Conservation (phyloP, 805 yeast species). For the Ogataea nonfermentans region DNA sequence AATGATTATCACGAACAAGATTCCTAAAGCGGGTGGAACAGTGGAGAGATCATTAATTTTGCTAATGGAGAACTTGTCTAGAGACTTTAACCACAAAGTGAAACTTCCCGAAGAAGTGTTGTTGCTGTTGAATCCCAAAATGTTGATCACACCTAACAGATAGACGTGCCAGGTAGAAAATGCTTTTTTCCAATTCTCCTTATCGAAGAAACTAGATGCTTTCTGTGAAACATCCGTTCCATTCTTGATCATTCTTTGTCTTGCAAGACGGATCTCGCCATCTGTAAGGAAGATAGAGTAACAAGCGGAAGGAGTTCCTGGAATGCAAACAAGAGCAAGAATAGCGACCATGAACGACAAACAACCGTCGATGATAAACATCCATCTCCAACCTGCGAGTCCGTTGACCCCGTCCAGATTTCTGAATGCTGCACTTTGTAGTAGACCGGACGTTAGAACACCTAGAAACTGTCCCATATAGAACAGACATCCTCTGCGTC, state of each 20-base stretch:
- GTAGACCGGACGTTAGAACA: constrained; percentile 53
- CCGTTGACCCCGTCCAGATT: constrained; percentile 29
- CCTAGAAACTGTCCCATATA: constrained; percentile 65
- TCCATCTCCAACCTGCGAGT: constrained; percentile 52
- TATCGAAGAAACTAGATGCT: constrained; percentile 37
- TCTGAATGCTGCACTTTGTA: constrained; percentile 41
- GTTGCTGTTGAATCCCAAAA: constrained; percentile 62
- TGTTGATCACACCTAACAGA: constrained; percentile 51
- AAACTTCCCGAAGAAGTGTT: constrained; percentile 57
- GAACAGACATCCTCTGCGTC: constrained; percentile 60
- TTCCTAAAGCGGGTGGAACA: constrained; percentile 58
- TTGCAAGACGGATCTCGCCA: constrained; percentile 53
- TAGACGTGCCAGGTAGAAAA: constrained; percentile 60
- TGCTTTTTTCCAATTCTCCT: constrained; percentile 50
- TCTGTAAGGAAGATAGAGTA: constrained; percentile 52
- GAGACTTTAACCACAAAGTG: constrained; percentile 59
- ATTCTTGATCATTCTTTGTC: constrained; percentile 39
- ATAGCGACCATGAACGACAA: constrained; percentile 26
- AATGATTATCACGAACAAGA: constrained; percentile 45
- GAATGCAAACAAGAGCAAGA: constrained; percentile 39
- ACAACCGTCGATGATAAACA: constrained; percentile 53
- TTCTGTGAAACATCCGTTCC: constrained; percentile 30
- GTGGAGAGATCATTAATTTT: constrained; percentile 50
- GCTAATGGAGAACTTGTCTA: constrained; percentile 41
- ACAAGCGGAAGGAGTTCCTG: constrained; percentile 64